Evolutionary conservation across 1,139 yeast genomes (phyloP), one percentile per base, ranked within the genome.

Genomic region (Hemisphaericaspora subhashii): DNA sequence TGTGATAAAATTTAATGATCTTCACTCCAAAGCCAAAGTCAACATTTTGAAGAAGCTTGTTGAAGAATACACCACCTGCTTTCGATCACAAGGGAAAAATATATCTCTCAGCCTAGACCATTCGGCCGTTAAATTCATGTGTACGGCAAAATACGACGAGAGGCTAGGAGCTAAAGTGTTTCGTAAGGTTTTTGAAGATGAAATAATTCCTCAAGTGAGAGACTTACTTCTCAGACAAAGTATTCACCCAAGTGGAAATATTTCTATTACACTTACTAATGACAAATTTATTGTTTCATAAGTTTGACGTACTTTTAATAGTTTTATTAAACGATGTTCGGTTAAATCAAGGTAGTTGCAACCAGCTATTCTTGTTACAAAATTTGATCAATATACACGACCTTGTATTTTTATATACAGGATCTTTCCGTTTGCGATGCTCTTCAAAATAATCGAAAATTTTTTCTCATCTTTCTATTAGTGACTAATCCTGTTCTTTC

Each of bases 381-480:
- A n/a, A n/a, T n/a, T n/a, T n/a, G n/a, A n/a, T n/a, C n/a, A n/a
- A n/a, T n/a, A n/a, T n/a, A n/a, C n/a, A n/a, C n/a, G n/a, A n/a
- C n/a, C n/a, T n/a, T n/a, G n/a, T n/a, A n/a, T n/a, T n/a, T n/a
- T n/a, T n/a, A n/a, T n/a, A n/a, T n/a, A n/a, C n/a, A n/a, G n/a
- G n/a, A n/a, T n/a, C n/a, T n/a, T n/a, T n/a, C n/a, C n/a, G n/a
- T n/a, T n/a, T n/a, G n/a, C n/a, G n/a, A n/a, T n/a, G n/a, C n/a
- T n/a, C n/a, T n/a, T n/a, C n/a, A n/a, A n/a, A n/a, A n/a, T n/a
- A n/a, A n/a, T n/a, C n/a, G n/a, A n/a, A n/a, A n/a, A n/a, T n/a
- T 16, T 36, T 36, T 31, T 31, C 36, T 17, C 21, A 32, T 24
- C 25, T 13, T 11, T 15, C 24, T 22, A 22, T 22, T 7, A 6